A percentile compares a stretch with the other conserved stretches of the same genome.
phyloP scores from a whole-genome alignment of 2,329 filamentous ascomycete genomes.

The Cladosporium cucumerinum region DNA sequence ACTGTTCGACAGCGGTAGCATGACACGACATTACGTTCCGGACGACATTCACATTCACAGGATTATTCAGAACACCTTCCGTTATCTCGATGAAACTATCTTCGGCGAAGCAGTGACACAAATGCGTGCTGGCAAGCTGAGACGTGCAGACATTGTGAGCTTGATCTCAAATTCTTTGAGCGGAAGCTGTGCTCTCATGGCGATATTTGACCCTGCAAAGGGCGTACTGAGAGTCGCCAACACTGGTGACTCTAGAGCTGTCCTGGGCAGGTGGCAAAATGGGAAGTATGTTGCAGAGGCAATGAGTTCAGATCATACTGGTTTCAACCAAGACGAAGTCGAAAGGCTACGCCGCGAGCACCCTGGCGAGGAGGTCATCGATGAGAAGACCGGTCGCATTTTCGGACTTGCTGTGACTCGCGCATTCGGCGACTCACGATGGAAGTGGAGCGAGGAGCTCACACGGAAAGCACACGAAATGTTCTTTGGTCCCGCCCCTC shows the following conservation, averaged over 20 bases:
- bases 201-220: conserved; percentile 56
- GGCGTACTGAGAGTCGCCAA: conserved; percentile 60
- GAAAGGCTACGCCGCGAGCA: conserved; percentile 55
- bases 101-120: conserved; percentile 13
- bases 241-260: conserved; percentile 65
- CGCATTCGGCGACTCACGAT: conserved; percentile 65
- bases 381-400: conserved; percentile 54
- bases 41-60: conserved; percentile 32
- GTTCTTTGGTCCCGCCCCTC: conserved; percentile 50
- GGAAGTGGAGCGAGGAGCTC: conserved; percentile 61
- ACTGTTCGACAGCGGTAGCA: conserved; percentile 22
- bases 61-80: conserved; percentile 41
- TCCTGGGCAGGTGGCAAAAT: conserved; percentile 54
- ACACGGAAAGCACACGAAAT: conserved; percentile 44
- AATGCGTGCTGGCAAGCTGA: conserved; percentile 3
- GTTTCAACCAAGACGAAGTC: conserved; percentile 59
- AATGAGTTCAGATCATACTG: conserved; percentile 64
- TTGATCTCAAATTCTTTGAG: conserved; percentile 6
- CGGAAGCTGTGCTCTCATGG: conserved; percentile 56
- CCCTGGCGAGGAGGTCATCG: conserved; percentile 59
- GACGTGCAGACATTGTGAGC: conserved; percentile 14
- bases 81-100: conserved; percentile 39
- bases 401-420: conserved; percentile 61
- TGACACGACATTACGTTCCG: conserved; percentile 23
- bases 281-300: conserved; percentile 51